phyloP scores from a whole-genome alignment of 1,284 basidiomycete genomes.

The Boletus hoseneyae region DNA sequence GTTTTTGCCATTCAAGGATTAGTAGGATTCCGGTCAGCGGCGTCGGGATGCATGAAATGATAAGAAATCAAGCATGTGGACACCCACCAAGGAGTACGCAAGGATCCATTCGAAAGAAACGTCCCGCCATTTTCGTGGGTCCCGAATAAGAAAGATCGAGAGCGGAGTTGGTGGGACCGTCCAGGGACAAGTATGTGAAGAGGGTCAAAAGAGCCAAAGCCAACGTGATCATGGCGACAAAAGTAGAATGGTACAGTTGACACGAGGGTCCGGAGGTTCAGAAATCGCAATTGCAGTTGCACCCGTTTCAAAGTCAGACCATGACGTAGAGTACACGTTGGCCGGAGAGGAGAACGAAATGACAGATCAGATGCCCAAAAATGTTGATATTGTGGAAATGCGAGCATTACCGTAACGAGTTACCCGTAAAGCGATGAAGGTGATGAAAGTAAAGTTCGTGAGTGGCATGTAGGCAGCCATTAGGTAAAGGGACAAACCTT shows the following conservation, averaged over 20 bases:
- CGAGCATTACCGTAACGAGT: conserved; percentile 1
- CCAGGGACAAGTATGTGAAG: conserved; percentile 2
- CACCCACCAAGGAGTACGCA: background rate
- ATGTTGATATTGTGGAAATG: conserved; percentile 10
- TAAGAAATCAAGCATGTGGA: conserved; percentile 3
- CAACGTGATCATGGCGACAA: conserved; percentile 4
- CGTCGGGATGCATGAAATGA: conserved; percentile 5
- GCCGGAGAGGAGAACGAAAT: conserved; percentile 6
- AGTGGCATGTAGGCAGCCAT: conserved; percentile 14
- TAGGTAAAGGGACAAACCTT: conserved; percentile 54
- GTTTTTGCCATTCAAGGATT: conserved; percentile 16
- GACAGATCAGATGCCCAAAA: conserved; percentile 12
- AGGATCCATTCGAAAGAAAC: conserved; percentile 5
- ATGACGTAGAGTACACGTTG: conserved; percentile 4
- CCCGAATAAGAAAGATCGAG: conserved; percentile 10
- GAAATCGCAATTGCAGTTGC: conserved; percentile 26
- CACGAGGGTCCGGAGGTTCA: conserved; percentile 30
- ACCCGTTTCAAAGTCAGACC: conserved; percentile 12
- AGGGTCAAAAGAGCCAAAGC: background rate
- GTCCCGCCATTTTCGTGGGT: conserved; percentile 9
- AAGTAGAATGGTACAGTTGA: conserved; percentile 7
- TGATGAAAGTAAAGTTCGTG: conserved; percentile 18
- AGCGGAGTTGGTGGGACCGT: background rate
- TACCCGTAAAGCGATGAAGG: conserved; percentile 8
- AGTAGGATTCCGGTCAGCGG: conserved; percentile 4